These are phyloP conservation scores for Fusarium sp. DNA, from an alignment of 2,329 filamentous ascomycete species.

Conservation along the genomic window DNA sequence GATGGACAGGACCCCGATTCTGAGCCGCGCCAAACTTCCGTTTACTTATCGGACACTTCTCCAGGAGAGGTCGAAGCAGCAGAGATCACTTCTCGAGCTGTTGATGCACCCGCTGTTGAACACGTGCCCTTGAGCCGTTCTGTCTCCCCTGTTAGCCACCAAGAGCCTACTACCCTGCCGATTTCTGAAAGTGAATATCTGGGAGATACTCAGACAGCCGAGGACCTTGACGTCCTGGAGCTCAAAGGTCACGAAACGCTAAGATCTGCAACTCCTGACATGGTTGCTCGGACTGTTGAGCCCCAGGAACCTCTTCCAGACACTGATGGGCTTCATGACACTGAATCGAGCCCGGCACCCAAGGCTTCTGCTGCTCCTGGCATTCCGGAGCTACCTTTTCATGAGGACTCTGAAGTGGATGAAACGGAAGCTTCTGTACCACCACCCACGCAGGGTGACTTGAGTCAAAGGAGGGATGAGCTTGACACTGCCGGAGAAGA, in stretches of 20 bases:
- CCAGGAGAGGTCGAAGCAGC: neutral
- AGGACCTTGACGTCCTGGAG: neutral
- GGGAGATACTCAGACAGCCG: neutral
- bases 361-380: neutral
- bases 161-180: neutral
- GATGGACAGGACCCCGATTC: neutral
- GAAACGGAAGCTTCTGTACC: neutral
- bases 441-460: neutral
- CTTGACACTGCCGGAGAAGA: neutral
- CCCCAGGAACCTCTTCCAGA: neutral
- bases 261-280: neutral
- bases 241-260: neutral
- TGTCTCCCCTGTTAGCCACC: neutral
- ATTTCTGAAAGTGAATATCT: neutral
- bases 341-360: neutral
- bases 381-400: neutral
- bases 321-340: neutral
- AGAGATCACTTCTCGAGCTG: neutral
- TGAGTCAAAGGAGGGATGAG: neutral
- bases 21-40: neutral
- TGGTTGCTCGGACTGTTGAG: neutral
- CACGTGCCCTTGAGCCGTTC: neutral
- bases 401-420: constrained; percentile 15
- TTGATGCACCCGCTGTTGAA: neutral
- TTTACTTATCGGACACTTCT: neutral